Percentiles rank a stretch among this genome's conserved stretches.
phyloP scores from a whole-genome alignment of 176 grass and related monocot genomes.

The Carex kokanica region DNA sequence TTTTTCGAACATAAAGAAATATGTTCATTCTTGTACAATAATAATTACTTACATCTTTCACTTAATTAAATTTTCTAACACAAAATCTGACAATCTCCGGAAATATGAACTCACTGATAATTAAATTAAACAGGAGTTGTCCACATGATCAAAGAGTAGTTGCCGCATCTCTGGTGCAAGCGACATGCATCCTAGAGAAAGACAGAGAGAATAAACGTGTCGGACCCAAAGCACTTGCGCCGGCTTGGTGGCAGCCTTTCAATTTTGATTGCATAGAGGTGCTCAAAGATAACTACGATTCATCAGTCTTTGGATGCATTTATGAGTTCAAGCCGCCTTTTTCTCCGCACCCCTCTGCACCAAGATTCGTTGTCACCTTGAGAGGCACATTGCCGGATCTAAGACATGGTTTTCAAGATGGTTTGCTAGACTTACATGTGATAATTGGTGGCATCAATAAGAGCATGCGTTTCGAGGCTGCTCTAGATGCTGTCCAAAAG shows the following conservation, averaged over 20 bases:
- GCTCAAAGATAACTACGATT: not conserved
- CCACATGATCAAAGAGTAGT: conserved; percentile 15
- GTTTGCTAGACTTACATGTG: not conserved
- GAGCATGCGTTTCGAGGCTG: not conserved
- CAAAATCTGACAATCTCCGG: not conserved
- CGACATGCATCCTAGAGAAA: conserved; percentile 4
- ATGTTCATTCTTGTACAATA: not conserved
- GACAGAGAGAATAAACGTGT: not conserved
- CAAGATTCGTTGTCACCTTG: conserved; percentile 6
- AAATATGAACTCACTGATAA: not conserved
- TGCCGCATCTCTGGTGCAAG: conserved; percentile 1
- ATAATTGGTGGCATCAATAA: conserved; percentile 16
- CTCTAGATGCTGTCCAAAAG: not conserved
- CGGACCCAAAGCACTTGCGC: not conserved
- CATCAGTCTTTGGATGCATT: conserved; percentile 2
- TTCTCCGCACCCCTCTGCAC: not conserved
- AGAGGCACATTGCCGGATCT: conserved; percentile 16
- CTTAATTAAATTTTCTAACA: not conserved
- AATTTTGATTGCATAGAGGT: not conserved
- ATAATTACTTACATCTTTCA: not conserved
- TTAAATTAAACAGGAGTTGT: conserved; percentile 2
- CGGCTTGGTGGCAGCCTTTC: conserved; percentile 5
- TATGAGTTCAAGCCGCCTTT: not conserved
- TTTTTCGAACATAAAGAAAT: not conserved
- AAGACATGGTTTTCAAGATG: conserved; percentile 1